Evolutionary conservation across 202 grass and related monocot genomes (phyloP).

Genomic region (Setaria viridis): DNA sequence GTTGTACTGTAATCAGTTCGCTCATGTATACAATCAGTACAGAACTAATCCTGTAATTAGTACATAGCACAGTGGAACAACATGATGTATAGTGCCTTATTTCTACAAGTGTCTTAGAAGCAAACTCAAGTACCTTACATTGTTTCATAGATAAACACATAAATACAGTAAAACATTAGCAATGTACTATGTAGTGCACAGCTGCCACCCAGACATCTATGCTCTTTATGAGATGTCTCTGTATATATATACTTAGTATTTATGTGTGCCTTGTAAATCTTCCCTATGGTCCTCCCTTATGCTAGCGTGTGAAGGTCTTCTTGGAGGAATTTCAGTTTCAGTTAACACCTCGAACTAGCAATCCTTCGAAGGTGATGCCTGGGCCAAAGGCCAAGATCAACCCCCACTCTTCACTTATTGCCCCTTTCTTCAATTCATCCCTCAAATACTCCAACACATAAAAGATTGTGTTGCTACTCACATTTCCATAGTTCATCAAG

Average conservation of each 20-base stretch:
- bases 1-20: conserved; percentile 8
- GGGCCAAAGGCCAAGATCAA: conserved; percentile 89
- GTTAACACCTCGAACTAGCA: conserved; percentile 65
- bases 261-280: conserved; percentile 28
- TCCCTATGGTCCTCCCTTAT: conserved; percentile 22
- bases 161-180: conserved; percentile 21
- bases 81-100: conserved; percentile 17
- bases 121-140: conserved; percentile 41
- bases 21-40: conserved; percentile 16
- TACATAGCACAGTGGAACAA: conserved; percentile 25
- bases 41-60: conserved; percentile 23
- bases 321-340: conserved; percentile 43
- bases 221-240: conserved; percentile 28
- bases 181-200: conserved; percentile 30
- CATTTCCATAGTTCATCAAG: conserved; percentile 84
- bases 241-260: conserved; percentile 41
- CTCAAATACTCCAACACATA: conserved; percentile 90
- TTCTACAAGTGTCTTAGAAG: conserved; percentile 26
- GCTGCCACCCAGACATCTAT: conserved; percentile 33
- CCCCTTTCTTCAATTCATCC: conserved; percentile 72
- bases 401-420: conserved; percentile 72
- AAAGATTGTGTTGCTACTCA: conserved; percentile 86
- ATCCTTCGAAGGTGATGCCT: conserved; percentile 91
- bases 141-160: conserved; percentile 46
- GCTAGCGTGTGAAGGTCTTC: conserved; percentile 18